Evolutionary conservation across 192 early-diverging fungal species (phyloP), one percentile per base, ranked within the genome.

Genomic region (Rhizophagus sp.): DNA sequence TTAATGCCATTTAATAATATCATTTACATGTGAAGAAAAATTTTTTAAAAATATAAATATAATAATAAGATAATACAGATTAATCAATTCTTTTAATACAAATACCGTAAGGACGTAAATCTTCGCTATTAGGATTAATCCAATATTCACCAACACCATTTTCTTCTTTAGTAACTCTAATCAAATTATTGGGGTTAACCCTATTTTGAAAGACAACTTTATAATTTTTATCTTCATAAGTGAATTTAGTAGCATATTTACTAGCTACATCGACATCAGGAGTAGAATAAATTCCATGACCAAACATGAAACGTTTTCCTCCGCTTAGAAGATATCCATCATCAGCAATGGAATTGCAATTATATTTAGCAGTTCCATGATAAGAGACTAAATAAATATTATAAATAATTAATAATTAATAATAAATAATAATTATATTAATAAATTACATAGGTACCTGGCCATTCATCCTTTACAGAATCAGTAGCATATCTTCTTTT

Each of bases 301-400:
- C 75, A 76, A 63, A 76, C n/a, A 30, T 61, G 34, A 76, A 76
- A 7, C 75, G 75, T 44, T 76, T 76, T 63, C 75, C 75, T 64
- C 22, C 65, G 9, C 75, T 76, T 17, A 76, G 65, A 15, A 44
- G 34, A 63, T 34, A 77, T 15, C 64, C 76, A 67, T 78, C 64
- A 11, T 78, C 76, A 36, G 76, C 63, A 39, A 78, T 78, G 19
- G 64, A 50, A 22, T 50, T 65, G 12, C 27, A 13, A 1, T 67
- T 50, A 68, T 30, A 30, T 69, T 78, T 78, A 22, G 25, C 47
- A 15, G 76, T 78, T 34, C 76, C 76, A 78, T 78, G 76, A 52
- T 78, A 78, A 5, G 76, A 78, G 13, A 78, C 52, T 57, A 57
- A 57, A 57, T 19, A 57, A 19, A 19, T 50, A 19, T 19, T 57